Percentiles rank a stretch among this genome's conserved stretches.
Evolutionary conservation across 192 early-diverging fungal species (phyloP).

Genomic region (Thamnidium elegans): DNA sequence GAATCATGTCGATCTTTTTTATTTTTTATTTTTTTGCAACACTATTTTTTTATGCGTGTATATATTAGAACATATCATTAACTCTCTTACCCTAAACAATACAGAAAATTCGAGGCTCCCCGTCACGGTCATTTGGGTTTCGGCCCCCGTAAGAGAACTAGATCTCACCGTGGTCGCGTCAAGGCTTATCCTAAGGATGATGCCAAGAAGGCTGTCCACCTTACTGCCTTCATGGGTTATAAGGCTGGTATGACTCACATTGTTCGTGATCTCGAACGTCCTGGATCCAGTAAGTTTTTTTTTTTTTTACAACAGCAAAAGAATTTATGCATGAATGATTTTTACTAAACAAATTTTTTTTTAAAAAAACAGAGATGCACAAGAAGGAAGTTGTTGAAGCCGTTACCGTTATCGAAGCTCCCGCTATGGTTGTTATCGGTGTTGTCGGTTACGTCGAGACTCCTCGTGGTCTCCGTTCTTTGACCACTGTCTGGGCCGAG

Average conservation of each 20-base stretch:
- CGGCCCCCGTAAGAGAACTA: slow-evolving; percentile 81
- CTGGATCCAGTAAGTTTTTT: slow-evolving; percentile 70
- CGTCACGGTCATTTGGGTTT: slow-evolving; percentile 82
- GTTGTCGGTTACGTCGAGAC: slow-evolving; percentile 99
- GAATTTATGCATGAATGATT: not conserved
- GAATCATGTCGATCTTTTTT: too few relatives aligned
- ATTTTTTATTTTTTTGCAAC: too few relatives aligned
- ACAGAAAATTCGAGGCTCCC: slow-evolving; percentile 52
- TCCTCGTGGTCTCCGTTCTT: slow-evolving; percentile 94
- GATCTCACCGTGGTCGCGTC: slow-evolving; percentile 91
- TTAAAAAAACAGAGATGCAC: slow-evolving; percentile 85
- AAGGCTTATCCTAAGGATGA: slow-evolving; percentile 99
- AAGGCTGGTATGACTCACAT: slow-evolving; percentile 99
- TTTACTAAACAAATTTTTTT: not conserved
- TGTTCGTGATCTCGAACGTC: slow-evolving; percentile 98
- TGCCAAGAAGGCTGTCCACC: slow-evolving; percentile 90
- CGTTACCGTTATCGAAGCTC: slow-evolving; percentile 97
- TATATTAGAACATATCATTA: too few relatives aligned
- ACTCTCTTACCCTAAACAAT: not conserved
- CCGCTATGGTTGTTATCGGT: slow-evolving; percentile 96
- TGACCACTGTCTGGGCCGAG: slow-evolving; percentile 99
- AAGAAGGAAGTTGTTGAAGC: slow-evolving; percentile 99
- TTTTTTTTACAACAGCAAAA: not conserved
- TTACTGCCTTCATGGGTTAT: slow-evolving; percentile 99
- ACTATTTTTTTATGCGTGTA: too few relatives aligned